These are phyloP conservation scores for Byssothecium circinans DNA, from an alignment of 2,329 filamentous ascomycete genomes.

Conservation along the genomic window DNA sequence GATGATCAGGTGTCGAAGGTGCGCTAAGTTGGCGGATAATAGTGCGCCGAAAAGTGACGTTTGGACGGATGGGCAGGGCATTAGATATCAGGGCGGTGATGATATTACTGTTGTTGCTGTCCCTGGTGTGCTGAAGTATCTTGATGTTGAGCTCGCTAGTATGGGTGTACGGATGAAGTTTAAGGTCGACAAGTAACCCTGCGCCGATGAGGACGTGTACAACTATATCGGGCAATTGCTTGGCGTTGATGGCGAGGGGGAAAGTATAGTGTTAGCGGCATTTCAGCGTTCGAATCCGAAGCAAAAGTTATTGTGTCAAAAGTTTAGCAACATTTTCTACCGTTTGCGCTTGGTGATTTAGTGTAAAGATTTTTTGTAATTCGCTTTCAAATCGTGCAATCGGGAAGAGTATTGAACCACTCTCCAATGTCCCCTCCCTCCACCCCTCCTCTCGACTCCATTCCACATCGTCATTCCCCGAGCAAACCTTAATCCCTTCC, in stretches of 20 bases:
- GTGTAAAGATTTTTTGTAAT: too few relatives aligned
- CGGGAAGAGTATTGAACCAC: too few relatives aligned
- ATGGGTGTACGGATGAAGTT: slow-evolving; percentile 98
- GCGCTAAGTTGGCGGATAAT: slow-evolving; percentile 60
- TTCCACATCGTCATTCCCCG: too few relatives aligned
- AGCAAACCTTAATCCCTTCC: too few relatives aligned
- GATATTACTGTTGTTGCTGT: slow-evolving; percentile 91
- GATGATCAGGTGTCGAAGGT: slow-evolving; percentile 77
- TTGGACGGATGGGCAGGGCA: slow-evolving; percentile 90
- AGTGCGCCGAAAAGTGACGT: slow-evolving; percentile 64
- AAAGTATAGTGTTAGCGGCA: background rate
- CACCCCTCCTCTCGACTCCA: too few relatives aligned
- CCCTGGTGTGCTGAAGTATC: slow-evolving; percentile 85
- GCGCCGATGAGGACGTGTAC: too few relatives aligned
- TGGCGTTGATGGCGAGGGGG: background rate
- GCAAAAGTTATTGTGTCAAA: too few relatives aligned
- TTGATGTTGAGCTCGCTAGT: slow-evolving; percentile 92
- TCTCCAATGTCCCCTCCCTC: too few relatives aligned
- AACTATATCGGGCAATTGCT: background rate
- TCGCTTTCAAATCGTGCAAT: too few relatives aligned
- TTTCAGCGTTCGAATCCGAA: background rate
- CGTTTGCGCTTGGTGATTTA: too few relatives aligned
- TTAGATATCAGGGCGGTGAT: slow-evolving; percentile 83
- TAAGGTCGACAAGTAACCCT: slow-evolving; percentile 64
- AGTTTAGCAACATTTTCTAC: too few relatives aligned